Conservation (phyloP, 768 basidiomycete species). For the Boletellus sp. region DNA sequence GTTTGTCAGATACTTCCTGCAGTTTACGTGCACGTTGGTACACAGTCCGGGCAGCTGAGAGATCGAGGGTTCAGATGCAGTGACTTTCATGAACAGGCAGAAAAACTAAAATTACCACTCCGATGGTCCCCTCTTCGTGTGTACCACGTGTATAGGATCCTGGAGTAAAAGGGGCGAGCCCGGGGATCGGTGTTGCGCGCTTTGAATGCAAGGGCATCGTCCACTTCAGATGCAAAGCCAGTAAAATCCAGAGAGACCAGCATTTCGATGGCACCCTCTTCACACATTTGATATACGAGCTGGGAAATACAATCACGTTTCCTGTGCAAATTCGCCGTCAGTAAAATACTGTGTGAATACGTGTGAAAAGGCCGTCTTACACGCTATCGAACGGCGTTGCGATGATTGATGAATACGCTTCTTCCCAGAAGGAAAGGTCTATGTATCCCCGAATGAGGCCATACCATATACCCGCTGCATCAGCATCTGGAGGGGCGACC, state of each 20-base stretch:
- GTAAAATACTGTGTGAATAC: slow-evolving; percentile 4
- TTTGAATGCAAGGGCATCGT: slow-evolving; percentile 85
- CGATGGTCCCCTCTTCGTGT: slow-evolving; percentile 84
- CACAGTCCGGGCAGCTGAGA: slow-evolving; percentile 83
- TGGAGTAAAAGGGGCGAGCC: slow-evolving; percentile 78
- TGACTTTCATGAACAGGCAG: slow-evolving; percentile 6
- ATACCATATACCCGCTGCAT: slow-evolving; percentile 73
- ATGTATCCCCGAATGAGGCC: slow-evolving; percentile 72
- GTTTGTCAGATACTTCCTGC: slow-evolving; percentile 38
- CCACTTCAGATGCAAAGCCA: slow-evolving; percentile 82
- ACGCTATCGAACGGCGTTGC: slow-evolving; percentile 70
- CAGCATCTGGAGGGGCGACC: slow-evolving; percentile 48
- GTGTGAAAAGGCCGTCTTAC: slow-evolving; percentile 47
- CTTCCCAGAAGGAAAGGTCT: slow-evolving; percentile 73
- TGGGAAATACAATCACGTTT: slow-evolving; percentile 79
- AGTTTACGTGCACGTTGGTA: slow-evolving; percentile 87
- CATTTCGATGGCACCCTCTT: slow-evolving; percentile 73
- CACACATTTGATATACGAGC: slow-evolving; percentile 90
- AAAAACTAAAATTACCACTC: slow-evolving; percentile 59
- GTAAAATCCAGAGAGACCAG: slow-evolving; percentile 82
- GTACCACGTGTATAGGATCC: slow-evolving; percentile 94
- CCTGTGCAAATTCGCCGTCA: slow-evolving; percentile 39
- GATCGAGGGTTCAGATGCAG: slow-evolving; percentile 25
- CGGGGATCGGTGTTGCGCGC: slow-evolving; percentile 91
- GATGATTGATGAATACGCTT: slow-evolving; percentile 81